Percentiles rank a stretch among this genome's conserved stretches.
Evolutionary conservation across 306 rosid genomes (phyloP).

Genomic region (Cicer pinnatifidum): DNA sequence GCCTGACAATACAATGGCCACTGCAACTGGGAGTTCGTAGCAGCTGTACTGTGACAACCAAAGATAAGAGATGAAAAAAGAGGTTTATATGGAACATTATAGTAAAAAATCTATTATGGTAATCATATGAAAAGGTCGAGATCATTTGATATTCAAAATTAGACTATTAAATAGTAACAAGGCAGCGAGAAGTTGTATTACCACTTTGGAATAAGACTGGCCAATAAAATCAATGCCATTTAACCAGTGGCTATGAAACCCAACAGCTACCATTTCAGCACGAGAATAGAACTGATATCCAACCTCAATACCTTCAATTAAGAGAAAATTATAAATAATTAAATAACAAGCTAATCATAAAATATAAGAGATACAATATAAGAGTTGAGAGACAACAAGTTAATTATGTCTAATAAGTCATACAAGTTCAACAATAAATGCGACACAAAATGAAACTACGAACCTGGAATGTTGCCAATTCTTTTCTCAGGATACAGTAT

Average conservation of each 20-base stretch:
- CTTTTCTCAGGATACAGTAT: conserved; percentile 61
- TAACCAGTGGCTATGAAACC: conserved; percentile 96
- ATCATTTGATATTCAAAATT: background rate
- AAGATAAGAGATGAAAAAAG: conserved; percentile 15
- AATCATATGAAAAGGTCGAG: conserved; percentile 10
- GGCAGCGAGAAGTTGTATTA: conserved; percentile 45
- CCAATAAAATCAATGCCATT: conserved; percentile 95
- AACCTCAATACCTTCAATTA: conserved; percentile 73
- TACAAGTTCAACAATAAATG: background rate
- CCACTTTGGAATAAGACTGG: conserved; percentile 62
- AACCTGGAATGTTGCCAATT: conserved; percentile 86
- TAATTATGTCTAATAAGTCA: background rate
- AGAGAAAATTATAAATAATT: conserved; percentile 38
- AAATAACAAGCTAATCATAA: conserved; percentile 8
- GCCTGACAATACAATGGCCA: conserved; percentile 91
- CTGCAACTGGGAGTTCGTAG: conserved; percentile 74
- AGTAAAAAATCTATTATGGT: background rate
- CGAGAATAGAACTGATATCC: conserved; percentile 97
- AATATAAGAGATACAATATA: background rate
- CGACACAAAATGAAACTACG: conserved; percentile 44
- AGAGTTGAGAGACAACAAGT: background rate
- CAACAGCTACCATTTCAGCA: conserved; percentile 95
- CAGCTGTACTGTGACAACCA: conserved; percentile 54
- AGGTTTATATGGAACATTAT: conserved; percentile 15
- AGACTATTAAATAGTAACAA: background rate